Percentiles rank a stretch among this genome's conserved stretches.
Evolutionary conservation across 768 basidiomycete genomes (phyloP).

Genomic region (Exsudoporus frostii): DNA sequence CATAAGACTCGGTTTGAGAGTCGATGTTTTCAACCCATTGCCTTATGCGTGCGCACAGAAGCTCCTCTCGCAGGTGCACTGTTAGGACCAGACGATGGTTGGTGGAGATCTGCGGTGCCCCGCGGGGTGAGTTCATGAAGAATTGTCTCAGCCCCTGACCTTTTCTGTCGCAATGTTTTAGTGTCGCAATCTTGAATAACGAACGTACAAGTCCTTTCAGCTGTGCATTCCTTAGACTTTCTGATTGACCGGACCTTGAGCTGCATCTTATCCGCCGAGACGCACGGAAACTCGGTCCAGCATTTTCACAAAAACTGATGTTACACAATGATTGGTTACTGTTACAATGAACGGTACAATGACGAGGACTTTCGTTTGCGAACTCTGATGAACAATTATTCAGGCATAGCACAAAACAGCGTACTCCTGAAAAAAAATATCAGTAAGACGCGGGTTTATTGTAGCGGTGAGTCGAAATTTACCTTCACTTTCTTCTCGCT

Average conservation of each 20-base stretch:
- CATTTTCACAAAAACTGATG: background rate
- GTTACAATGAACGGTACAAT: slow-evolving; percentile 6
- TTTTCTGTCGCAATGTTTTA: slow-evolving; percentile 11
- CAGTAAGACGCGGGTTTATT: background rate
- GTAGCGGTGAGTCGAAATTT: background rate
- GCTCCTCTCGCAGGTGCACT: slow-evolving; percentile 55
- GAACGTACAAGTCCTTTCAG: background rate
- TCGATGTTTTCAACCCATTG: slow-evolving; percentile 5
- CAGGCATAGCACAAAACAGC: slow-evolving; percentile 39
- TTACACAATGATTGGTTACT: background rate
- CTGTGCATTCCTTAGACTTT: background rate
- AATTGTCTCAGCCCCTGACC: background rate
- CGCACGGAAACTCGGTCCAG: background rate
- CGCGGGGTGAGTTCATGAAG: slow-evolving; percentile 34
- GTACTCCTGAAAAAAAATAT: slow-evolving; percentile 34
- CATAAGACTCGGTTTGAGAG: slow-evolving; percentile 15
- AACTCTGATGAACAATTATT: background rate
- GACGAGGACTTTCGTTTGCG: background rate
- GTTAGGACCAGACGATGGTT: slow-evolving; percentile 43
- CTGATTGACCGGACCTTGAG: background rate
- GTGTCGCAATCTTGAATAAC: slow-evolving; percentile 1
- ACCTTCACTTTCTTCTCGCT: slow-evolving; percentile 54
- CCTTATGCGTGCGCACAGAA: slow-evolving; percentile 34
- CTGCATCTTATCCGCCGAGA: background rate
- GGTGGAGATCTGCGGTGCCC: slow-evolving; percentile 55